Base-by-base conservation (phyloP, 768 basidiomycete genomes). In the Amanita fuliginea region DNA sequence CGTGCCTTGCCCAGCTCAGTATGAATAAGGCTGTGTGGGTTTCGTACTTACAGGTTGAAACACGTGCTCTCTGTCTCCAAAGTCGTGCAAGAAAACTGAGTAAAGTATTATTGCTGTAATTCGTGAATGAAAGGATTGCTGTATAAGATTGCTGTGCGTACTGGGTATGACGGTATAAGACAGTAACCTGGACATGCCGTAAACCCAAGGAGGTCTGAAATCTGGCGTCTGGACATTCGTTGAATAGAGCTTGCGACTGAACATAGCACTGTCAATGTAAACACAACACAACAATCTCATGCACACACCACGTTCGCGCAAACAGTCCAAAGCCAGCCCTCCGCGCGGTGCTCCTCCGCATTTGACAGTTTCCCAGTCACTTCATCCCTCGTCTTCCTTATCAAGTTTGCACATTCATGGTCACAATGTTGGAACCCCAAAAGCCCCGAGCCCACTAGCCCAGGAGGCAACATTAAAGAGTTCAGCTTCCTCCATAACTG, bases 21-120 rank as follows among this genome's bases (percentile, higher is more conserved):
- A 36, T 21, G 44, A n/a, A 26, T 18, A 34, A 24, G 33, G 37
- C 35, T 47, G 18, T 42, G 42, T 26, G 42, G 2, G 5, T 34
- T 14, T 46, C 4, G 28, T 36, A 33, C 78, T 60, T 54, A 83
- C 82, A 19, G 80, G 77, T 61, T 72, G 74, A 61, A 83, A 86
- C 22, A 83, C 78, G 60, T 86, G 82, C 19, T 86, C 83, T 42
- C 70, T 67, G n/a, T 81, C 77, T 3, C 83, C 83, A 61, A 77
- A 85, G 60, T 86, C 81, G 45, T 76, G 74, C 49, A 80, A 62
- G 59, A 86, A 80, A 18, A 80, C 66, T 2, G 72, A 72, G 53
- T 85, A 86, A 3, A 78, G 34, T 13, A 69, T 59, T n/a, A 73
- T 64, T 19, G 67, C 82, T 85, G 54, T 34, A 40, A 52, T 13